Conservation (phyloP, 257 asterid species). For the Nicotiana obtusifolia region DNA sequence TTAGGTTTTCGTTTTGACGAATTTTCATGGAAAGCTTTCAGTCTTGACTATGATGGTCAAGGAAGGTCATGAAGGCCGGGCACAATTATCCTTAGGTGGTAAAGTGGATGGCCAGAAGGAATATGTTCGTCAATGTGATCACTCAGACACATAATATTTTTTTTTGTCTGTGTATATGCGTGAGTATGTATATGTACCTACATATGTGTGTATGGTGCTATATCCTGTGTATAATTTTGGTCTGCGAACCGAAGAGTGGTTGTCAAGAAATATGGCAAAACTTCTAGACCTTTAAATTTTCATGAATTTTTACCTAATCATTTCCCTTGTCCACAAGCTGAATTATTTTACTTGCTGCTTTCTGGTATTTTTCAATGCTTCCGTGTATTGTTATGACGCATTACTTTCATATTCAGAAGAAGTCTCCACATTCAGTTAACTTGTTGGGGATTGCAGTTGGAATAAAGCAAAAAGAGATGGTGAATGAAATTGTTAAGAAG, state of each 20-base stretch:
- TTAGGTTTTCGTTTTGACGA: neutral
- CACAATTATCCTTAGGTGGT: neutral
- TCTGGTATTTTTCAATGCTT: neutral
- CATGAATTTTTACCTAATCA: neutral
- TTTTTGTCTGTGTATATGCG: neutral
- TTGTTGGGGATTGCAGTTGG: constrained; percentile 84
- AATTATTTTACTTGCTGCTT: neutral
- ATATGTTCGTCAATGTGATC: neutral
- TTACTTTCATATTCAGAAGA: constrained; percentile 33
- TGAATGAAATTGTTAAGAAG: constrained; percentile 56
- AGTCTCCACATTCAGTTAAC: constrained; percentile 24
- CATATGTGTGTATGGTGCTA: neutral
- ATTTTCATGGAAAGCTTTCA: neutral
- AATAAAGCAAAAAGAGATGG: constrained; percentile 56
- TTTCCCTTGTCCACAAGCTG: neutral
- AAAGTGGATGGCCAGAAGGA: neutral
- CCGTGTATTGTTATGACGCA: constrained; percentile 3
- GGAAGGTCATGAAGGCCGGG: neutral
- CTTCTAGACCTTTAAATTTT: neutral
- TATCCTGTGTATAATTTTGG: neutral
- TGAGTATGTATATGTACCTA: neutral
- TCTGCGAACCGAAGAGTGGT: neutral
- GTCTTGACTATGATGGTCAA: neutral
- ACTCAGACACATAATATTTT: neutral
- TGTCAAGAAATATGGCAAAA: neutral